phyloP scores from a whole-genome alignment of 768 basidiomycete genomes.

The Kwoniella sp. region DNA sequence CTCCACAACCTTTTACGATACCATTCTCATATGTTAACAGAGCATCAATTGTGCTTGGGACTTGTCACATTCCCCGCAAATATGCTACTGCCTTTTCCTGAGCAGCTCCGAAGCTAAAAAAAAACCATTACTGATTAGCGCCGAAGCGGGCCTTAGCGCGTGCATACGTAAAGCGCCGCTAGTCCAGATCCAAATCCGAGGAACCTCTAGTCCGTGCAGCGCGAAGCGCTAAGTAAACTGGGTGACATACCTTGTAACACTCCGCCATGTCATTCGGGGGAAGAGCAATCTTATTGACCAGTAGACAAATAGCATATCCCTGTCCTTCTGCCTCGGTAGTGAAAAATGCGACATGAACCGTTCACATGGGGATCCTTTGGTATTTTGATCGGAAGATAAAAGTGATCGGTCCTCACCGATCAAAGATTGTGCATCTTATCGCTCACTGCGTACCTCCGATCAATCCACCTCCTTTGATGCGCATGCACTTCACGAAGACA shows the following conservation, averaged over 20 bases:
- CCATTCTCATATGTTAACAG: background rate
- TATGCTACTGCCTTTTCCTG: background rate
- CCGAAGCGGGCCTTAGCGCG: background rate
- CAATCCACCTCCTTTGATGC: background rate
- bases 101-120: background rate
- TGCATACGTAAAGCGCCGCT: background rate
- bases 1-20: background rate
- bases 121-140: background rate
- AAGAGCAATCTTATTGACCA: too few species aligned
- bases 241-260: background rate
- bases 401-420: background rate
- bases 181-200: background rate
- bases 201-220: background rate
- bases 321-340: too few species aligned
- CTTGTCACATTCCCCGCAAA: conserved; percentile 1
- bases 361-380: background rate
- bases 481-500: too few species aligned
- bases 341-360: background rate
- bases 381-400: background rate
- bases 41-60: background rate
- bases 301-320: too few species aligned
- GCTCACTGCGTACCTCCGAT: background rate
- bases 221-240: background rate
- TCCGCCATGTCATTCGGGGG: too few species aligned
- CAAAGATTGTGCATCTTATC: background rate